Percentiles rank a stretch among this genome's conserved stretches.
phyloP scores from a whole-genome alignment of 345 rosid genomes.

The Populus deltoides region DNA sequence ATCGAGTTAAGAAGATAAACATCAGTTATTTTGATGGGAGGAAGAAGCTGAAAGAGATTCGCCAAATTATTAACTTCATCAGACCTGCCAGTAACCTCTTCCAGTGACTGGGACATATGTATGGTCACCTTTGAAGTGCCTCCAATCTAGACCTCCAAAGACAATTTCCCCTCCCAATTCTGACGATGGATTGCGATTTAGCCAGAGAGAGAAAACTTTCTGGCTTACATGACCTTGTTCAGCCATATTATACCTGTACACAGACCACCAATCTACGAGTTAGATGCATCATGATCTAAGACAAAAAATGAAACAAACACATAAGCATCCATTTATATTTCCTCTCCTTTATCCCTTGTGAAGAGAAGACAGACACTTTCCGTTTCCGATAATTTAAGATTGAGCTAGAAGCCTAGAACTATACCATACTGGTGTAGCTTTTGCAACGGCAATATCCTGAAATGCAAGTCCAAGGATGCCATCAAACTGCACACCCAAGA shows the following conservation, averaged over 20 bases:
- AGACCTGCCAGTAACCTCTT: conserved; percentile 59
- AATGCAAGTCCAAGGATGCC: conserved; percentile 38
- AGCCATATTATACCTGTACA: conserved; percentile 50
- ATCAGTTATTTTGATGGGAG: neutral
- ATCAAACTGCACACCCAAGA: conserved; percentile 42
- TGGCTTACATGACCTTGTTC: conserved; percentile 46
- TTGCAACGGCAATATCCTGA: conserved; percentile 29
- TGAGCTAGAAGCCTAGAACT: neutral
- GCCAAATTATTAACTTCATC: neutral
- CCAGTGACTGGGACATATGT: conserved; percentile 40
- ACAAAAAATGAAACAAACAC: neutral
- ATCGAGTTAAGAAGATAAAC: neutral
- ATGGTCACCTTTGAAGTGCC: conserved; percentile 54
- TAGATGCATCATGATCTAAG: neutral
- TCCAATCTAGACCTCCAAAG: conserved; percentile 56
- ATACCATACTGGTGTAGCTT: conserved; percentile 55
- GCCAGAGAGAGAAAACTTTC: conserved; percentile 54
- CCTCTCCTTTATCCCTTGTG: neutral
- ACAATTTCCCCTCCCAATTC: conserved; percentile 44
- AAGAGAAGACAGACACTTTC: neutral
- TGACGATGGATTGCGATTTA: conserved; percentile 39
- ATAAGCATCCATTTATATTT: neutral
- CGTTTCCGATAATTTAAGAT: neutral
- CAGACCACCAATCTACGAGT: neutral
- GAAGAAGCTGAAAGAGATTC: neutral